Evolutionary conservation across 2,329 filamentous ascomycete genomes (phyloP).

Genomic region (Tolypocladium pustulatum): DNA sequence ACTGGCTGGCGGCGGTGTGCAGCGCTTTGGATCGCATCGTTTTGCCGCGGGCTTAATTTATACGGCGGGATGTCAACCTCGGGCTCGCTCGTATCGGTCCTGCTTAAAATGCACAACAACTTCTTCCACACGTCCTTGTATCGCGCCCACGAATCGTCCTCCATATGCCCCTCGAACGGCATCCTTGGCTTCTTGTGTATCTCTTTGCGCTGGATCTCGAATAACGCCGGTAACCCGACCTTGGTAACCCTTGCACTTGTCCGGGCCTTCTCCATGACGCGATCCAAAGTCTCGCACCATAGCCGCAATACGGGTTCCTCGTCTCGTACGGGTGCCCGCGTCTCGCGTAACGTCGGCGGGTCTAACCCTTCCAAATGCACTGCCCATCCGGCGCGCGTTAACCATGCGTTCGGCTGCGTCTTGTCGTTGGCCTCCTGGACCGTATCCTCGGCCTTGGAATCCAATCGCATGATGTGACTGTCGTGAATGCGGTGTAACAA

Average conservation of each 20-base stretch:
- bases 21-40: neutral
- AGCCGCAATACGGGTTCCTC: conserved; percentile 2
- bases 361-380: conserved; percentile 2
- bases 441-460: neutral
- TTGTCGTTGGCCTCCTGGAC: neutral
- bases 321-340: neutral
- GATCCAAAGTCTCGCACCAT: neutral
- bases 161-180: conserved; percentile 4
- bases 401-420: conserved; percentile 1
- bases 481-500: neutral
- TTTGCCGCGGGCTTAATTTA: neutral
- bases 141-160: conserved; percentile 4
- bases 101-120: conserved; percentile 1
- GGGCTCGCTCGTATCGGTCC: neutral
- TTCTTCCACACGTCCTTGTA: conserved; percentile 3
- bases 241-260: neutral
- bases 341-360: neutral
- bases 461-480: neutral
- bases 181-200: neutral
- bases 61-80: neutral
- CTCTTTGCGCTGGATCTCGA: conserved; percentile 4
- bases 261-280: conserved; percentile 1
- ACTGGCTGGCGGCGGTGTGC: neutral
- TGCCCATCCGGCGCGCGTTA: conserved; percentile 1
- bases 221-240: conserved; percentile 2